These are phyloP conservation scores for Cetraspora pellucida DNA, from an alignment of 192 early-diverging fungal species.

Conservation along the genomic window DNA sequence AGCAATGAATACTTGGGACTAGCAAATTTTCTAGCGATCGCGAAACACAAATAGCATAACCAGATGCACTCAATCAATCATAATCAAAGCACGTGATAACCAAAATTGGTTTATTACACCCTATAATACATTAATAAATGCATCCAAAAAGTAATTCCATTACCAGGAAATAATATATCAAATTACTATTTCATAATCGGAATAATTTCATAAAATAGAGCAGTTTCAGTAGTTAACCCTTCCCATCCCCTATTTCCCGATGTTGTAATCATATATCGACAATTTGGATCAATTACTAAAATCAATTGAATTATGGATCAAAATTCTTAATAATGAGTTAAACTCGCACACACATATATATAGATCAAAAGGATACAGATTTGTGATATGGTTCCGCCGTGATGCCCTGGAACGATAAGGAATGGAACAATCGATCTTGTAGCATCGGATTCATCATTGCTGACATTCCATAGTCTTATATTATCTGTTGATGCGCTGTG, in stretches of 20 bases:
- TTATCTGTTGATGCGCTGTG: conserved; percentile 88
- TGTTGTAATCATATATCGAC: conserved; percentile 84
- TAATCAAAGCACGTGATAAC: too few relatives aligned
- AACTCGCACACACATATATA: background rate
- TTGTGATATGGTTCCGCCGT: conserved; percentile 80
- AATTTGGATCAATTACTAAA: conserved; percentile 71
- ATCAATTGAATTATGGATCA: background rate
- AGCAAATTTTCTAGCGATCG: too few relatives aligned
- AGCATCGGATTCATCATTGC: conserved; percentile 42
- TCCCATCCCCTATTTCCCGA: conserved; percentile 98
- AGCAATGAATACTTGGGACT: too few relatives aligned
- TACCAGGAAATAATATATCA: background rate
- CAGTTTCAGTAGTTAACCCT: conserved; percentile 78
- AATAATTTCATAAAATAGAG: conserved; percentile 82
- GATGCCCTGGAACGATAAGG: conserved; percentile 92
- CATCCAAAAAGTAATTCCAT: too few relatives aligned
- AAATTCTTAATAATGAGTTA: background rate
- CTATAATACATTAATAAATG: too few relatives aligned
- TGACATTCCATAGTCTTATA: conserved; percentile 88
- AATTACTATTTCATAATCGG: conserved; percentile 43
- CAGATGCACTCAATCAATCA: too few relatives aligned
- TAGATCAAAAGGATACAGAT: conserved; percentile 52
- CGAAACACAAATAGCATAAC: too few relatives aligned
- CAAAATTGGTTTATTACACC: too few relatives aligned
- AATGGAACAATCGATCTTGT: conserved; percentile 71